phyloP scores from a whole-genome alignment of 2,329 filamentous ascomycete species.

The Pestalotiopsis sp. region DNA sequence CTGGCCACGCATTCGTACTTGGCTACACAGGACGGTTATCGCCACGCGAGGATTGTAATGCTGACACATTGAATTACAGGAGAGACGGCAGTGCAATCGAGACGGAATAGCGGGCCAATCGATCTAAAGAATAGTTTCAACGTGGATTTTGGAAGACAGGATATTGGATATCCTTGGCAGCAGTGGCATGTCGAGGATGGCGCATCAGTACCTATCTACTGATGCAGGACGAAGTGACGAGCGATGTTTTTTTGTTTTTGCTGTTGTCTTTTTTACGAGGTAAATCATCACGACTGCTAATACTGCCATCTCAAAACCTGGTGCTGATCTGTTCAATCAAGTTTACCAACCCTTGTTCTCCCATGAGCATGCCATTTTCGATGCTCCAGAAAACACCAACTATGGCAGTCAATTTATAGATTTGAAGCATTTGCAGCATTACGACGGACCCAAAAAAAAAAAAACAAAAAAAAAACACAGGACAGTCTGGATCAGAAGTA shows the following conservation, averaged over 20 bases:
- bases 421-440: neutral
- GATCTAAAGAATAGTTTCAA: neutral
- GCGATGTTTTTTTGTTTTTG: neutral
- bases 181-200: neutral
- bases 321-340: neutral
- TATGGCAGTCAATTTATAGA: neutral
- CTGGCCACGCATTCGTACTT: constrained; percentile 42
- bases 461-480: neutral
- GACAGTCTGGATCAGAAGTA: neutral
- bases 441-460: neutral
- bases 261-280: neutral
- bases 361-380: neutral
- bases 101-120: constrained; percentile 16
- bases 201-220: neutral
- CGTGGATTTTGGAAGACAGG: neutral
- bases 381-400: neutral
- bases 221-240: neutral
- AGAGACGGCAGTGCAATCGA: constrained; percentile 24
- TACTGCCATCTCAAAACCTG: neutral
- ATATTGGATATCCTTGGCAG: neutral
- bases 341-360: neutral
- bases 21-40: neutral
- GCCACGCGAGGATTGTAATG: neutral
- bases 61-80: constrained; percentile 10
- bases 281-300: neutral